phyloP scores from a whole-genome alignment of 495 filamentous ascomycete genomes.

The Penicillium maclennaniae region DNA sequence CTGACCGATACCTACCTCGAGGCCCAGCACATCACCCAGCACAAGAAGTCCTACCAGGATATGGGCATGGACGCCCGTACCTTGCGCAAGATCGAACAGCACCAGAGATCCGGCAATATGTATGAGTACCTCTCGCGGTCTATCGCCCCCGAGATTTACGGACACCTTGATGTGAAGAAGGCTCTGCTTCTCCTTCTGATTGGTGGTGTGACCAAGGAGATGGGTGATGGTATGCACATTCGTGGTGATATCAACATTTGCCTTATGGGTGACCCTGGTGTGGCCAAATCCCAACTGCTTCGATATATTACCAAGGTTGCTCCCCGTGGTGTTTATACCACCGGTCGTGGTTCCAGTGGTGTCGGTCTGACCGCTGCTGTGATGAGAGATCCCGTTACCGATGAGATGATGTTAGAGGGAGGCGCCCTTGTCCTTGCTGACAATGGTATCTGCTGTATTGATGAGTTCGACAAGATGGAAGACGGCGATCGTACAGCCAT shows the following conservation, averaged over 20 bases:
- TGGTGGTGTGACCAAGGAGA: constrained; percentile 92
- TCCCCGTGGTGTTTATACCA: constrained; percentile 95
- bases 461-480: constrained; percentile 99
- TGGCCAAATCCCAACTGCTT: constrained; percentile 95
- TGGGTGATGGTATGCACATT: constrained; percentile 97
- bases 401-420: constrained; percentile 98
- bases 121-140: constrained; percentile 94
- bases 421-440: constrained; percentile 94
- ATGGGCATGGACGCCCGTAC: constrained; percentile 73
- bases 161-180: constrained; percentile 96
- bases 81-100: constrained; percentile 73
- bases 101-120: constrained; percentile 77
- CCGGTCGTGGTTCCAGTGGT: constrained; percentile 90
- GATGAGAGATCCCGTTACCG: constrained; percentile 97
- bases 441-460: constrained; percentile 98
- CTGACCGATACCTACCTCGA: constrained; percentile 96
- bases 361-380: constrained; percentile 97
- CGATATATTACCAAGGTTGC: constrained; percentile 99
- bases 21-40: constrained; percentile 86
- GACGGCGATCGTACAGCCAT: constrained; percentile 94
- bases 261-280: constrained; percentile 98
- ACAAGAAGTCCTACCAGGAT: constrained; percentile 96
- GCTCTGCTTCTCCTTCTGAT: constrained; percentile 90
- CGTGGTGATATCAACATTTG: constrained; percentile 98
- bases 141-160: constrained; percentile 96